Evolutionary conservation across 768 basidiomycete species (phyloP), one percentile per base, ranked within the genome.

Genomic region (Agaricus bisporus): DNA sequence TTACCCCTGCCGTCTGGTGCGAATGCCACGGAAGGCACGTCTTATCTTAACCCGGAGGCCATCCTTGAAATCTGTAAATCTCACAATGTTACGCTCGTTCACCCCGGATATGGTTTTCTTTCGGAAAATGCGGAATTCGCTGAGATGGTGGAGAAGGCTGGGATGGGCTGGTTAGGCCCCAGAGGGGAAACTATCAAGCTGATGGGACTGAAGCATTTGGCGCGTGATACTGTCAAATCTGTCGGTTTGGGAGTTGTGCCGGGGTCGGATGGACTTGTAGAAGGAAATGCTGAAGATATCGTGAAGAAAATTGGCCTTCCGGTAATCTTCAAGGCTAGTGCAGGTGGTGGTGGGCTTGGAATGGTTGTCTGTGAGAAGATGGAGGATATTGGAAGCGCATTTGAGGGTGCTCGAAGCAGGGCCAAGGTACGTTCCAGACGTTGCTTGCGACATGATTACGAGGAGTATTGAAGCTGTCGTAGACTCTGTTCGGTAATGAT

Each of bases 301-400:
- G 79, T 79, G 10, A 58, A 54, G 8, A 54, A 56, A 4, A 68
- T 83, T 20, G 81, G 82, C 0, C 85, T 71, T 57, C 86, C 85
- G 0, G 72, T 88, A 4, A 79, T 86, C 63, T 63, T 86, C 58
- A 87, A 86, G 63, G 79, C 84, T 1, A 83, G 82, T 1, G 82
- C 81, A 0, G 85, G 84, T 2, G 86, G 85, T 1, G 85, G 86
- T 2, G 86, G 85, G 0, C 81, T 84, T 77, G 85, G 84, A 3
- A 75, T 86, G 60, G 72, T 75, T 6, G 70, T 85, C 26, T 86
- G 83, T 59, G 56, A 60, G 15, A 60, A 69, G 41, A 72, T 71
- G n/a, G 48, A 53, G 0, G 76, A 76, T 28, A 59, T 83, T 18
- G 48, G 28, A 0, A 58, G 59, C 4, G 69, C 60, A 28, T 77